Evolutionary conservation across 108 stramenopile species (phyloP).

Genomic region (Cyclostephanos tholiformis): DNA sequence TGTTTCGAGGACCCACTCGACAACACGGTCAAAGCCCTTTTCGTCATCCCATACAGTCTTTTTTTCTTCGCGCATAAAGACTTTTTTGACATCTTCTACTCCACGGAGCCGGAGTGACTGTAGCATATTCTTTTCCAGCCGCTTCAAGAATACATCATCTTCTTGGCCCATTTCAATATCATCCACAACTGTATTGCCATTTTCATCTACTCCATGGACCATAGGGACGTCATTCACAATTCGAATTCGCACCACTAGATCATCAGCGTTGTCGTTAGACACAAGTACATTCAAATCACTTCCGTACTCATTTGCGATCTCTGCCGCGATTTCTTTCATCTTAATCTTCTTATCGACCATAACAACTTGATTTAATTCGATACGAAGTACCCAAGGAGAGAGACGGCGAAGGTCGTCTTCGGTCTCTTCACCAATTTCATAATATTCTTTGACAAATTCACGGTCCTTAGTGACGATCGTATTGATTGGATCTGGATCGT

Average conservation of each 20-base stretch:
- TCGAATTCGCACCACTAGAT: conserved; percentile 88
- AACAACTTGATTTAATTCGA: conserved; percentile 91
- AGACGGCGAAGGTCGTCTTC: conserved; percentile 86
- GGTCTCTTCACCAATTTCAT: conserved; percentile 86
- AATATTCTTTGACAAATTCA: conserved; percentile 92
- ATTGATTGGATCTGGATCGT: conserved; percentile 94
- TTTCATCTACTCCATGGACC: conserved; percentile 73
- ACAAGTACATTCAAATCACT: conserved; percentile 87
- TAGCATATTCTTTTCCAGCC: conserved; percentile 92
- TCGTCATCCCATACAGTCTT: conserved; percentile 87
- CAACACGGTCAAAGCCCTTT: conserved; percentile 74
- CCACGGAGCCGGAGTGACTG: conserved; percentile 89
- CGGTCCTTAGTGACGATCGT: conserved; percentile 91
- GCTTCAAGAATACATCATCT: conserved; percentile 93
- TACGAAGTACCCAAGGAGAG: conserved; percentile 96
- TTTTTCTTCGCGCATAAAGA: conserved; percentile 92
- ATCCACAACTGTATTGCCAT: conserved; percentile 66
- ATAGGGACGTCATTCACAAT: conserved; percentile 87
- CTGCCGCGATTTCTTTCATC: conserved; percentile 85
- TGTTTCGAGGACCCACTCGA: conserved; percentile 97
- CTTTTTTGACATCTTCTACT: conserved; percentile 92
- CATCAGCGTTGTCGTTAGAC: conserved; percentile 93
- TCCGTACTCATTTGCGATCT: conserved; percentile 86
- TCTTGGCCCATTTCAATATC: conserved; percentile 87
- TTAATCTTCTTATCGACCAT: conserved; percentile 90